These are phyloP conservation scores for Megacollybia platyphylla DNA, from an alignment of 1,284 basidiomycete species.

Conservation along the genomic window DNA sequence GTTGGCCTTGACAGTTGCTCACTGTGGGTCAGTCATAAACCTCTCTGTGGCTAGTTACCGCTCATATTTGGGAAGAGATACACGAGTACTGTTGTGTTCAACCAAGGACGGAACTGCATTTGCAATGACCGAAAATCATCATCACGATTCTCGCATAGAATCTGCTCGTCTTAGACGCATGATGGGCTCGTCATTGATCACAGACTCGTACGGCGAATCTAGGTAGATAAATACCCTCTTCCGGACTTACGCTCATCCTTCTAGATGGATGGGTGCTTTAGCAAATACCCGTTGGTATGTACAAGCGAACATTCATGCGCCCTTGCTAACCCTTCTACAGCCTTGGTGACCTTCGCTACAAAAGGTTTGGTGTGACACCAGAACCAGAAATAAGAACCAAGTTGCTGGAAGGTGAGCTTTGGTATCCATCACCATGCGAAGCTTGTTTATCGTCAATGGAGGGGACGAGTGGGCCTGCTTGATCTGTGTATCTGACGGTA, in stretches of 20 bases:
- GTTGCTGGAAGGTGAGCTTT: constrained; percentile 54
- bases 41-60: background rate
- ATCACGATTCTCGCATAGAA: constrained; percentile 83
- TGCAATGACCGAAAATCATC: constrained; percentile 85
- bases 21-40: constrained; percentile 61
- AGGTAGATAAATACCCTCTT: constrained; percentile 28
- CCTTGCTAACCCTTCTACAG: constrained; percentile 23
- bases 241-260: constrained; percentile 3
- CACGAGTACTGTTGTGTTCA: constrained; percentile 75
- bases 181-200: constrained; percentile 84
- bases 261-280: constrained; percentile 90
- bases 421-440: constrained; percentile 1
- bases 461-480: constrained; percentile 72
- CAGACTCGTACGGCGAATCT: constrained; percentile 92
- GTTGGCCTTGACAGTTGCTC: constrained; percentile 77
- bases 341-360: constrained; percentile 86
- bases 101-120: constrained; percentile 59
- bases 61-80: constrained; percentile 49
- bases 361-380: constrained; percentile 84
- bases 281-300: constrained; percentile 83
- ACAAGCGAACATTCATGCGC: background rate
- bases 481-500: constrained; percentile 80
- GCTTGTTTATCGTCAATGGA: constrained; percentile 14
- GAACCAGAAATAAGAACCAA: constrained; percentile 87
- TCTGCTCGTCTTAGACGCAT: constrained; percentile 75